Evolutionary conservation across 1,284 basidiomycete genomes (phyloP), one percentile per base, ranked within the genome.

Genomic region (Lignosus rhinocerotis): DNA sequence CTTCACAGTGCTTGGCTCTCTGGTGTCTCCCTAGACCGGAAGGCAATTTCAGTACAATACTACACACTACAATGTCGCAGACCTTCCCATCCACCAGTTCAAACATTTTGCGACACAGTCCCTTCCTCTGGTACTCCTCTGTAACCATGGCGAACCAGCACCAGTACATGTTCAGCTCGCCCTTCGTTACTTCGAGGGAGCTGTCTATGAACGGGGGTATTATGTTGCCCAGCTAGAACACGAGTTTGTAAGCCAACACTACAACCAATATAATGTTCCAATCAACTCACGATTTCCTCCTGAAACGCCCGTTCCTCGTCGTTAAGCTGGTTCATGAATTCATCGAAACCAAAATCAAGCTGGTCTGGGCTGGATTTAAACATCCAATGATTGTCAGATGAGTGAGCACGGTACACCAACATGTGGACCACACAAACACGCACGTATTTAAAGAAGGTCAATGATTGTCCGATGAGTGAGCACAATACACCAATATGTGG

Each of bases 81-180:
- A 25, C 25, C 25, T 25, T 25, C 25, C 4, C 25, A 25, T 25
- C 2, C 25, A 47, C 60, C 2, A 61, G 51, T 9, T 56, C 19
- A 36, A 61, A 59, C 55, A 66, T 50, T 7, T 55, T 58, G 17
- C 49, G 57, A 10, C 57, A 47, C 6, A 66, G 34, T 9, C 64
- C 64, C 17, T 58, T 56, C 14, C 58, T 51, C 33, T 63, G 64
- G 41, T 60, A 60, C 38, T 63, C 60, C 6, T 33, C 48, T 7
- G 52, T 32, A 12, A 63, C 64, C 41, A 66, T 60, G 30, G 59
- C 60, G 31, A 60, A 56, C 25, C 43, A 49, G 54, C 64, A 66
- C 64, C 64, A 66, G 48, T 62, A 63, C 7, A 38, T 55, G 33
- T 47, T 55, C 12, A 47, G 38, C 32, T 63, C 59, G 3, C 49